Evolutionary conservation across 2,329 filamentous ascomycete genomes (phyloP).

Genomic region (Fusarium caatingaense): DNA sequence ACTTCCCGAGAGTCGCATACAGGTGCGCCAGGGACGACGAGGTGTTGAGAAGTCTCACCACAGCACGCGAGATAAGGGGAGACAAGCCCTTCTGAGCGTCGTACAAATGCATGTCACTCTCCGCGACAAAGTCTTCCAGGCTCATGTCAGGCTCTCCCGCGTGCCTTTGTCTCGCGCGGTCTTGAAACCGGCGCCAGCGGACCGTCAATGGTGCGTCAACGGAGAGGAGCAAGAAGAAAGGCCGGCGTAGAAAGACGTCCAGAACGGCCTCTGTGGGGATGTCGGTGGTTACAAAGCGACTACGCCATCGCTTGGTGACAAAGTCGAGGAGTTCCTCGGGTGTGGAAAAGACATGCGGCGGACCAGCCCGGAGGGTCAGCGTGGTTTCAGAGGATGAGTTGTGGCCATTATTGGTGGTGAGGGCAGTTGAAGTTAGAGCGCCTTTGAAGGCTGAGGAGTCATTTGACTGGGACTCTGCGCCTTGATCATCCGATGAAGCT

Average conservation of each 20-base stretch:
- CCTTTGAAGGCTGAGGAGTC: constrained; percentile 39
- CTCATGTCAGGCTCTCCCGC: constrained; percentile 47
- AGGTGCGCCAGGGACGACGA: constrained; percentile 77
- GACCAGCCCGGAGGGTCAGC: constrained; percentile 41
- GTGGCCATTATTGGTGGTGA: constrained; percentile 45
- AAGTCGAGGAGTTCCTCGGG: constrained; percentile 81
- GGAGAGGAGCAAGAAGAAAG: constrained; percentile 93
- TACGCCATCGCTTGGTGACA: constrained; percentile 85
- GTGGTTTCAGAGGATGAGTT: constrained; percentile 44
- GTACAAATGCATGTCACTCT: constrained; percentile 82
- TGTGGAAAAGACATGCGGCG: constrained; percentile 64
- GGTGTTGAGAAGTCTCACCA: constrained; percentile 88
- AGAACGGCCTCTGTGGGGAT: constrained; percentile 79
- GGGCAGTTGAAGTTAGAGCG: constrained; percentile 43
- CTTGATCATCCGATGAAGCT: constrained; percentile 20
- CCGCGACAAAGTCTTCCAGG: constrained; percentile 67
- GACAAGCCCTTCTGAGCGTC: constrained; percentile 72
- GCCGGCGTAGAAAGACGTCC: constrained; percentile 80
- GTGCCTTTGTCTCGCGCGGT: constrained; percentile 40
- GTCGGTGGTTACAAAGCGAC: constrained; percentile 87
- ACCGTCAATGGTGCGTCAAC: constrained; percentile 89
- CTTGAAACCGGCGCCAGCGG: constrained; percentile 82
- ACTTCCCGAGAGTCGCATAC: constrained; percentile 75
- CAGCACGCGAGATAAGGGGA: constrained; percentile 81
- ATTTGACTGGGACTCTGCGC: constrained; percentile 13